phyloP scores from a whole-genome alignment of 257 asterid genomes.

The Solanum commersonii region DNA sequence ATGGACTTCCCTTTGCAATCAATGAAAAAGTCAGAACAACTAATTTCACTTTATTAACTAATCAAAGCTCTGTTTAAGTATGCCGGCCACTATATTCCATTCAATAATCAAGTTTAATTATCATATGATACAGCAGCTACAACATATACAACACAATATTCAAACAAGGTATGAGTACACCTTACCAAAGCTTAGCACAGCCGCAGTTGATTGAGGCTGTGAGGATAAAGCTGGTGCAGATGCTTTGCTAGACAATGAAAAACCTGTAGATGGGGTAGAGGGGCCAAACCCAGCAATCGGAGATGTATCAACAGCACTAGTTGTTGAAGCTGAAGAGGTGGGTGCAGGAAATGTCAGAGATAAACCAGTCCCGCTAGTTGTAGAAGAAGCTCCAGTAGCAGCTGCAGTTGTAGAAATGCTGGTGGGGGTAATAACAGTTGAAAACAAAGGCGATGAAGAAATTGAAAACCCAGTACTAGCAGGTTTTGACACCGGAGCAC shows the following conservation, averaged over 20 bases:
- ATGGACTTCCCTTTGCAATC: neutral
- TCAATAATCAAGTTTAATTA: neutral
- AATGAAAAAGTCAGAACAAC: neutral
- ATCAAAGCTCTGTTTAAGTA: neutral
- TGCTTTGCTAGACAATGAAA: slow-evolving; percentile 27
- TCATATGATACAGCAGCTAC: neutral
- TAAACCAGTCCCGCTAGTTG: slow-evolving; percentile 14
- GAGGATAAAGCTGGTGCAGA: slow-evolving; percentile 36
- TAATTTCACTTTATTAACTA: neutral
- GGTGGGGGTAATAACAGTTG: slow-evolving; percentile 40
- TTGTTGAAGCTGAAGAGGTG: slow-evolving; percentile 26
- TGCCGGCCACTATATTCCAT: neutral
- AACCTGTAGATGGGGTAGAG: slow-evolving; percentile 25
- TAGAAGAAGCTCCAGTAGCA: slow-evolving; percentile 19
- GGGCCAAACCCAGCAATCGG: slow-evolving; percentile 36
- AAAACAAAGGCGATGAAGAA: slow-evolving; percentile 39
- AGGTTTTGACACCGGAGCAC: slow-evolving; percentile 32
- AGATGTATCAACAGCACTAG: slow-evolving; percentile 31
- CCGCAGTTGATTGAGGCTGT: slow-evolving; percentile 38
- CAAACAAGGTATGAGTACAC: neutral
- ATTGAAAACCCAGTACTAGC: slow-evolving; percentile 18
- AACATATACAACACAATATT: neutral
- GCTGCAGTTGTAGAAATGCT: slow-evolving; percentile 23
- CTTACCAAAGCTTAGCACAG: slow-evolving; percentile 43
- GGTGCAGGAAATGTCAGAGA: slow-evolving; percentile 30